Evolutionary conservation across 2,329 filamentous ascomycete species (phyloP).

Genomic region (Pyrenophora graminea): DNA sequence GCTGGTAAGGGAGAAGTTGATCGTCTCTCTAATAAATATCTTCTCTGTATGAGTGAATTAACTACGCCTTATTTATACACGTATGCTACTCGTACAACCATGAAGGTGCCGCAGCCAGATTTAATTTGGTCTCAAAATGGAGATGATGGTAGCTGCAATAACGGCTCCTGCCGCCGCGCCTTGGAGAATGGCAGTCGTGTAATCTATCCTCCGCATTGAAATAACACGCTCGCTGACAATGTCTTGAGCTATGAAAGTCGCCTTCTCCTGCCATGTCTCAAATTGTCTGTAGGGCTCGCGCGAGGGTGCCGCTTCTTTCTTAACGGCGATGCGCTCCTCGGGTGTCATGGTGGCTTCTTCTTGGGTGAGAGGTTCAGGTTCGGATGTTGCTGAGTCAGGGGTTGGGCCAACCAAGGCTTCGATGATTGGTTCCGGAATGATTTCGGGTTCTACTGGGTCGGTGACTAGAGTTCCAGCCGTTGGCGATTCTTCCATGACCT

Average conservation of each 20-base stretch:
- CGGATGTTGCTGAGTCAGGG: constrained; percentile 9
- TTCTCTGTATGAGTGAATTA: too few species aligned
- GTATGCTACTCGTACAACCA: constrained; percentile 6
- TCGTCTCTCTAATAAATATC: too few species aligned
- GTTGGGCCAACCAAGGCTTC: constrained; percentile 7
- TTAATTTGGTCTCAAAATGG: constrained; percentile 29
- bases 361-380: constrained; percentile 7
- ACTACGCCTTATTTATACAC: not conserved
- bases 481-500: constrained; percentile 14
- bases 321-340: constrained; percentile 23
- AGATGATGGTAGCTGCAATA: constrained; percentile 37
- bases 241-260: constrained; percentile 33
- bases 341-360: constrained; percentile 12
- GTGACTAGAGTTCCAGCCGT: constrained; percentile 7
- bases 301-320: constrained; percentile 16
- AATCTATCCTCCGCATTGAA: constrained; percentile 52
- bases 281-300: constrained; percentile 11
- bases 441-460: constrained; percentile 3
- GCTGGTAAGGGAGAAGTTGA: too few species aligned
- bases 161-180: constrained; percentile 50
- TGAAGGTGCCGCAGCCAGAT: not conserved
- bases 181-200: constrained; percentile 52
- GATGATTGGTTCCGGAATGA: constrained; percentile 3
- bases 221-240: constrained; percentile 52
- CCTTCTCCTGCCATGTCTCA: constrained; percentile 29